Base-by-base conservation (phyloP, 768 basidiomycete species). In the Clathrus columnatus region DNA sequence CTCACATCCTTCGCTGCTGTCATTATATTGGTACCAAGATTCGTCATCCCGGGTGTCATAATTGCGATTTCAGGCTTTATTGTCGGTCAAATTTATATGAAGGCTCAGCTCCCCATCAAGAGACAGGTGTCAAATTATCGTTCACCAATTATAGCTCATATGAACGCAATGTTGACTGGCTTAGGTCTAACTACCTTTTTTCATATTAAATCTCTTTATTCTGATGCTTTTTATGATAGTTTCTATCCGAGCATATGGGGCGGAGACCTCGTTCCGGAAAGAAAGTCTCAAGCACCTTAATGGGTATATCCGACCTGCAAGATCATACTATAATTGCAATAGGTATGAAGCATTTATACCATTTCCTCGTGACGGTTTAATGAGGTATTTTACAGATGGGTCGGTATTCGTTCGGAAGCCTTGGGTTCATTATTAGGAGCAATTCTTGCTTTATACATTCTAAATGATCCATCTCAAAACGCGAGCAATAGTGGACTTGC, bases 381-480 rank as follows among this genome's bases (percentile, higher is more conserved):
- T 8, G 14, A 14, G 46, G 3, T 23, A 42, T 42, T 47, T 10
- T 29, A 7, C 24, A 28, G 56, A 23, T 57, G 56, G 56, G 51
- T 57, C 6, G 63, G 61, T 36, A 59, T 72, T 52, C 65, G 73
- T n/a, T 66, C 73, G 32, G 73, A 74, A 56, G 60, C 68, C 50
- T 61, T 74, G 17, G 73, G 73, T 8, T 70, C 68, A 16, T n/a
- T 72, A 24, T 75, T 75, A 57, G 63, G 68, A 0, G 61, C 70
- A 5, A 52, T 16, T 10, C 32, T 59, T 5, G 48, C 58, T 17
- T 30, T 55, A 11, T 57, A 57, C 29, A n/a, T 57, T 23, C 29
- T 57, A 20, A 42, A 57, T 30, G 43, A 48, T 29, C 18, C 17
- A 18, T 48, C 46, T 4, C 18, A 30, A 20, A 29, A 16, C 10